Conservation (phyloP, 1,284 basidiomycete species). For the Heterobasidion occidentale region DNA sequence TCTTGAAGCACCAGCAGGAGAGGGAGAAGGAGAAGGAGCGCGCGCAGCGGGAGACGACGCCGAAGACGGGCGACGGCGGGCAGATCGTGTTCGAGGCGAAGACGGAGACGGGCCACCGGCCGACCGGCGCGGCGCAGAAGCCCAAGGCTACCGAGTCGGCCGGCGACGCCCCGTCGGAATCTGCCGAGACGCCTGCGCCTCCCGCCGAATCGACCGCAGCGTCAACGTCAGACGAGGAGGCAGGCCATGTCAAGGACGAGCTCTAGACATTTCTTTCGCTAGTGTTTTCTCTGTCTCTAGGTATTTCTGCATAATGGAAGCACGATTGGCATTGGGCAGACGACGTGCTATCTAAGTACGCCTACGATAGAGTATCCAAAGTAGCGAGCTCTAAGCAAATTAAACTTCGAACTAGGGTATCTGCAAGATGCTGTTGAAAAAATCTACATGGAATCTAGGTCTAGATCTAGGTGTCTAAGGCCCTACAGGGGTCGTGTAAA, state of each 20-base stretch:
- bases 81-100: slow-evolving; percentile 18
- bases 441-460: too few relatives aligned
- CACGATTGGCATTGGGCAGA: too few relatives aligned
- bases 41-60: slow-evolving; percentile 18
- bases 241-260: slow-evolving; percentile 9
- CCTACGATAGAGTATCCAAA: too few relatives aligned
- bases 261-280: slow-evolving; percentile 1
- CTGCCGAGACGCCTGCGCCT: neutral
- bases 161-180: neutral
- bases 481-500: too few relatives aligned
- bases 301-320: too few relatives aligned
- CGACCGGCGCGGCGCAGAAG: slow-evolving; percentile 11
- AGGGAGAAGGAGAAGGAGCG: slow-evolving; percentile 15
- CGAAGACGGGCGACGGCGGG: slow-evolving; percentile 22
- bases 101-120: slow-evolving; percentile 14
- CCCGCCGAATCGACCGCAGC: slow-evolving; percentile 2
- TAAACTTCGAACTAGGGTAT: too few relatives aligned
- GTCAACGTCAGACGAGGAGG: neutral
- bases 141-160: slow-evolving; percentile 5
- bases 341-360: too few relatives aligned
- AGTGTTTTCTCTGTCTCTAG: too few relatives aligned
- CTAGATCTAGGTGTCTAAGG: too few relatives aligned
- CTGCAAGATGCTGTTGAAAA: too few relatives aligned
- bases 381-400: too few relatives aligned
- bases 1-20: slow-evolving; percentile 21